A percentile compares a stretch with the other conserved stretches of the same genome.
These are phyloP conservation scores for Vitis hybrid DNA, from an alignment of 177 flowering plant genomes.

Conservation along the genomic window DNA sequence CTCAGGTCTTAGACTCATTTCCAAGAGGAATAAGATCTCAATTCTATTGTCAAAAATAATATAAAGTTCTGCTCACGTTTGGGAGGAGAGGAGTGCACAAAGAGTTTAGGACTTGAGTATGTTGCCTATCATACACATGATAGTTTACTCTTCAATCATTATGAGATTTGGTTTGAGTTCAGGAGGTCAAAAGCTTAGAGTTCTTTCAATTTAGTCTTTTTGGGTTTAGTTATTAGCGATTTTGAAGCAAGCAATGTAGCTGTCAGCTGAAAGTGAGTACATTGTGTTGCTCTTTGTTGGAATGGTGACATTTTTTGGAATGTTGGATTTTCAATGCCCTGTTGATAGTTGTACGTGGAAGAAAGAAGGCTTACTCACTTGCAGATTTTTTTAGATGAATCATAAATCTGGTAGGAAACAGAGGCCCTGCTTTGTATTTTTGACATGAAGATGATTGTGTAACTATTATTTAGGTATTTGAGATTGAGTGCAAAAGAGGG, in stretches of 20 bases:
- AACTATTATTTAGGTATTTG: neutral
- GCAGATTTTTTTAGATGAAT: constrained; percentile 1
- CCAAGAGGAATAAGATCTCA: too few relatives aligned
- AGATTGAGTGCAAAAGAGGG: neutral
- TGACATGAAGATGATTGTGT: neutral
- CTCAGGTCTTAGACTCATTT: too few relatives aligned
- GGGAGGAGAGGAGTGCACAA: constrained; percentile 88
- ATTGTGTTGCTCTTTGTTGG: constrained; percentile 4
- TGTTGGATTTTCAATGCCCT: neutral
- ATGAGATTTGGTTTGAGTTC: constrained; percentile 96
- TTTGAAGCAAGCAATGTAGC: neutral
- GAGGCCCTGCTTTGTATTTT: neutral
- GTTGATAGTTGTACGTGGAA: neutral
- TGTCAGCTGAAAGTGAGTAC: neutral
- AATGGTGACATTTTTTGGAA: neutral
- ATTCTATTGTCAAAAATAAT: constrained; percentile 32
- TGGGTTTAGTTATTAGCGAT: constrained; percentile 2
- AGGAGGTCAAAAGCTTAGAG: constrained; percentile 51
- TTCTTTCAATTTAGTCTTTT: neutral
- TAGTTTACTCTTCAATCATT: constrained; percentile 93
- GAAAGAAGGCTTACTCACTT: neutral
- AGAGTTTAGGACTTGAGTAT: constrained; percentile 74
- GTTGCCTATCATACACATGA: constrained; percentile 83
- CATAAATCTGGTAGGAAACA: neutral
- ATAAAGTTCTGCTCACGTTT: constrained; percentile 91